A percentile compares a stretch with the other conserved stretches of the same genome.
Evolutionary conservation across 1,284 basidiomycete genomes (phyloP).

Genomic region (Tilletia horrida): DNA sequence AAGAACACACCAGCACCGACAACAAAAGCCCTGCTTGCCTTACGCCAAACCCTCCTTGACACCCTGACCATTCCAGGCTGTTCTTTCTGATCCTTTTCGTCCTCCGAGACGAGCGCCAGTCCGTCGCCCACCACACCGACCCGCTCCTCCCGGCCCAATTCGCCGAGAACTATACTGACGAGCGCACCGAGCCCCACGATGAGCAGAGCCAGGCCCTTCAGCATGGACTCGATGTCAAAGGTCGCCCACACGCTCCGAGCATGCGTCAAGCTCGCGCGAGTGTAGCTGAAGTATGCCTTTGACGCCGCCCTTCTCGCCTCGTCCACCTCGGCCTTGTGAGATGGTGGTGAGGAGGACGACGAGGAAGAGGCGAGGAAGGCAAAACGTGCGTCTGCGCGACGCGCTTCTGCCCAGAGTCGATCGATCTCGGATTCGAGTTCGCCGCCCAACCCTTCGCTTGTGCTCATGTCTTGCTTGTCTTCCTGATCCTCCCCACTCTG

Average conservation of each 20-base stretch:
- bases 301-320: background rate
- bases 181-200: conserved; percentile 24
- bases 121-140: background rate
- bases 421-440: conserved; percentile 45
- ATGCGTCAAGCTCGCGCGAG: conserved; percentile 65
- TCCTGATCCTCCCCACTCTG: background rate
- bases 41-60: conserved; percentile 4
- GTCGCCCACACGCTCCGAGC: conserved; percentile 90
- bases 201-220: conserved; percentile 61
- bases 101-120: background rate
- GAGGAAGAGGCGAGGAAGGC: conserved; percentile 22
- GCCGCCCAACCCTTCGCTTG: conserved; percentile 67
- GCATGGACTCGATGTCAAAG: conserved; percentile 78
- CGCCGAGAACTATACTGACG: background rate
- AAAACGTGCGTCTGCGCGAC: conserved; percentile 34
- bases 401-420: conserved; percentile 31
- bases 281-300: conserved; percentile 59
- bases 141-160: background rate
- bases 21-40: background rate
- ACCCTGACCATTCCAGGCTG: background rate
- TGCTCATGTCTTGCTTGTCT: background rate
- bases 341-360: conserved; percentile 27
- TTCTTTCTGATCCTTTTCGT: background rate
- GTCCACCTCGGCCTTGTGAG: background rate
- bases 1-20: background rate